Evolutionary conservation across 2,329 filamentous ascomycete genomes (phyloP).

Genomic region (Trichoderma oligosporum): DNA sequence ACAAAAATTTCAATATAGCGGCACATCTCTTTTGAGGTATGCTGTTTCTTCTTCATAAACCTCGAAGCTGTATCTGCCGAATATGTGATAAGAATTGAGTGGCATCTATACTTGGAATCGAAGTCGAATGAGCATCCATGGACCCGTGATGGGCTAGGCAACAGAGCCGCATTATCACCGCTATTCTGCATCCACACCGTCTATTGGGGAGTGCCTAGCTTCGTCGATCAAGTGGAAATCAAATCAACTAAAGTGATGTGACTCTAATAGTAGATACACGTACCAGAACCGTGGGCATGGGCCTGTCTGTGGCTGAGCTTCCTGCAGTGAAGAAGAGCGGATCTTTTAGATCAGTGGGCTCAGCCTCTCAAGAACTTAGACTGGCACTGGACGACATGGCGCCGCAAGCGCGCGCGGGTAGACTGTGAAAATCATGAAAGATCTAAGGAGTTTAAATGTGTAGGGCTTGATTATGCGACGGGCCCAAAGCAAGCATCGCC

Average conservation of each 20-base stretch:
- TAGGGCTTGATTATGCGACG: too few relatives aligned
- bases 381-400: background rate
- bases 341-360: background rate
- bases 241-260: background rate
- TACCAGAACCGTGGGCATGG: background rate
- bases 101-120: background rate
- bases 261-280: background rate
- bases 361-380: background rate
- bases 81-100: background rate
- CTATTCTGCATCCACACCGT: background rate
- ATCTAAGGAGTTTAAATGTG: too few relatives aligned
- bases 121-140: too few relatives aligned
- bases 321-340: background rate
- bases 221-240: background rate
- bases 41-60: background rate
- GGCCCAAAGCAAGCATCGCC: too few relatives aligned
- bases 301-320: constrained; percentile 12
- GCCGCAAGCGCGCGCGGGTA: background rate
- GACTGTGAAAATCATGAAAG: too few relatives aligned
- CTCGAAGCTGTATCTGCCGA: background rate
- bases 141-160: too few relatives aligned
- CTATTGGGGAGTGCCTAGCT: background rate
- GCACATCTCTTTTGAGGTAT: background rate
- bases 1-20: constrained; percentile 10
- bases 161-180: background rate